Conservation (phyloP, 2,329 filamentous ascomycete genomes). For the Domatiomyces globalis region DNA sequence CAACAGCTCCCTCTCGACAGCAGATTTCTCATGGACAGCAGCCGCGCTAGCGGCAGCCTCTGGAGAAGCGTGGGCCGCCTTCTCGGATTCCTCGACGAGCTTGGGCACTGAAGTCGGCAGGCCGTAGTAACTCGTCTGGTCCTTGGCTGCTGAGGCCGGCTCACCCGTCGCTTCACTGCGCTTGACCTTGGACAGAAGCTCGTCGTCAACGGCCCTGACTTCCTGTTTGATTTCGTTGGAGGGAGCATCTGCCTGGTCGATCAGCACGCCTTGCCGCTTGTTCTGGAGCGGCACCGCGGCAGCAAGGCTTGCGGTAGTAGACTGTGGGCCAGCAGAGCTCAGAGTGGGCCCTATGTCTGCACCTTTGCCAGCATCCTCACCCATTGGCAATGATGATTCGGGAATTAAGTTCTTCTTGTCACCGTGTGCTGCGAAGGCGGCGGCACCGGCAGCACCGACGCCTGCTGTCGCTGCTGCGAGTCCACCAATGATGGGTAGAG, state of each 20-base stretch:
- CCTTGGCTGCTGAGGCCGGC: slow-evolving; percentile 24
- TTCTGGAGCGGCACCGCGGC: slow-evolving; percentile 31
- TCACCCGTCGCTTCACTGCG: slow-evolving; percentile 29
- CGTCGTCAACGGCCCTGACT: slow-evolving; percentile 59
- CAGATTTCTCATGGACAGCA: slow-evolving; percentile 61
- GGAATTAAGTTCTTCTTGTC: slow-evolving; percentile 56
- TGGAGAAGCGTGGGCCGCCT: slow-evolving; percentile 43
- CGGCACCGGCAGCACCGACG: slow-evolving; percentile 25
- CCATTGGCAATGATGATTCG: slow-evolving; percentile 67
- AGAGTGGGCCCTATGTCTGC: slow-evolving; percentile 40
- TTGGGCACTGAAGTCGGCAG: slow-evolving; percentile 29
- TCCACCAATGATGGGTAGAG: slow-evolving; percentile 30
- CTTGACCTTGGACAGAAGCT: slow-evolving; percentile 49
- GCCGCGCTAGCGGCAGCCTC: slow-evolving; percentile 57
- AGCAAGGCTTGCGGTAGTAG: slow-evolving; percentile 34
- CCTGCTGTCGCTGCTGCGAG: slow-evolving; percentile 31
- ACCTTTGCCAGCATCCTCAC: slow-evolving; percentile 26
- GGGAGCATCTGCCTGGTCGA: slow-evolving; percentile 44
- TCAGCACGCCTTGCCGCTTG: slow-evolving; percentile 2
- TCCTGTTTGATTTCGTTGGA: slow-evolving; percentile 56
- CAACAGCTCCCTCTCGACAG: slow-evolving; percentile 59
- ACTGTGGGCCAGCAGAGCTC: slow-evolving; percentile 36
- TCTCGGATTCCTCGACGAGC: slow-evolving; percentile 32
- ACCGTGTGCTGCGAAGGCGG: slow-evolving; percentile 39
- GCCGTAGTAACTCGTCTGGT: slow-evolving; percentile 23